phyloP scores from a whole-genome alignment of 208 protist genomes.

The Tritrichomonas musculus region DNA sequence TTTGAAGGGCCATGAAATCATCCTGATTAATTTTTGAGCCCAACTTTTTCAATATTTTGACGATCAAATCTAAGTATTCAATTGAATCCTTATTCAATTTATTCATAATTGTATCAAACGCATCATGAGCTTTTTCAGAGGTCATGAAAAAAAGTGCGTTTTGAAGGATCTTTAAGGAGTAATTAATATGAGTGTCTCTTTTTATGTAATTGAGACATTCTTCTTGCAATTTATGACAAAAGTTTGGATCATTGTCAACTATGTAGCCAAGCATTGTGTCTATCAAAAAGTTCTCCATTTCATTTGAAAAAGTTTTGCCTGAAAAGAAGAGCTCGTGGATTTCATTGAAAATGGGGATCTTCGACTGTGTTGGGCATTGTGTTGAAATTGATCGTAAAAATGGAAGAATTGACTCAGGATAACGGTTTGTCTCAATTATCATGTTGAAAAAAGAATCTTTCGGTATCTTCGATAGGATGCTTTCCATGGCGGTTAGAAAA shows the following conservation, averaged over 20 bases:
- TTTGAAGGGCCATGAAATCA: background rate
- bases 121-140: background rate
- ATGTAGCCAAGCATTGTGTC: no score
- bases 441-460: background rate
- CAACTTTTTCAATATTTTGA: background rate
- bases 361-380: background rate
- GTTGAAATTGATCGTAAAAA: background rate
- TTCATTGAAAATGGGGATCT: background rate
- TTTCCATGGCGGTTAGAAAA: background rate
- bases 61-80: background rate
- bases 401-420: background rate
- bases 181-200: background rate
- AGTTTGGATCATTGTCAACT: background rate
- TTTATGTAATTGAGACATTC: background rate
- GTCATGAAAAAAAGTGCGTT: background rate
- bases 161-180: background rate
- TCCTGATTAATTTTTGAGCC: background rate
- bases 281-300: no score
- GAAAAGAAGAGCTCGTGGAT: background rate
- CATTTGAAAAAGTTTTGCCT: no score
- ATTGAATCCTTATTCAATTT: background rate
- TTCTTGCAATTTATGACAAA: background rate
- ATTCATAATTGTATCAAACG: background rate
- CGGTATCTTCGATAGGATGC: background rate
- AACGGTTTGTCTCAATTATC: background rate